Conservation (phyloP, 2,329 filamentous ascomycete genomes). For the Pezicula neosporulosa region DNA sequence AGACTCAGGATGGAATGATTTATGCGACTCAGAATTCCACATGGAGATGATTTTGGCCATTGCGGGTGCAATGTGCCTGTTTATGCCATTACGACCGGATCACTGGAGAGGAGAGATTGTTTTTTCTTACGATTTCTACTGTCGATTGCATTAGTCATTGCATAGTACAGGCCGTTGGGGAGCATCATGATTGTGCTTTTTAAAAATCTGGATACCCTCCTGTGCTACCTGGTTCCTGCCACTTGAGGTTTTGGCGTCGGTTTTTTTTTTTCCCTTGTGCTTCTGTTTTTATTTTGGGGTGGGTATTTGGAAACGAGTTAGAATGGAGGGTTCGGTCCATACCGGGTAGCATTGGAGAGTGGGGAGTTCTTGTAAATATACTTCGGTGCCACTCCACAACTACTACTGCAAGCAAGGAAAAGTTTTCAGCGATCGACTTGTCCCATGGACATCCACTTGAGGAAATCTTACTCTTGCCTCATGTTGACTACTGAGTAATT, state of each 20-base stretch:
- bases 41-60: slow-evolving; percentile 17
- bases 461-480: background rate
- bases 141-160: slow-evolving; percentile 28
- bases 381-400: background rate
- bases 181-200: slow-evolving; percentile 17
- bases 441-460: background rate
- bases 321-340: slow-evolving; percentile 8
- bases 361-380: slow-evolving; percentile 18
- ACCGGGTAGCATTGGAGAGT: slow-evolving; percentile 19
- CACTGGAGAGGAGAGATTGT: slow-evolving; percentile 16
- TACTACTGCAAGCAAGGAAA: slow-evolving; percentile 4
- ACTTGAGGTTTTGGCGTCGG: slow-evolving; percentile 12
- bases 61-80: slow-evolving; percentile 17
- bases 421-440: background rate
- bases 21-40: slow-evolving; percentile 12
- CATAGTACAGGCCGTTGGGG: slow-evolving; percentile 27
- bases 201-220: slow-evolving; percentile 20
- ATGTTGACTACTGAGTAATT: background rate
- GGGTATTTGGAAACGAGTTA: slow-evolving; percentile 17
- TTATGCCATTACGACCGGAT: slow-evolving; percentile 23
- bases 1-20: slow-evolving; percentile 11
- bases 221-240: slow-evolving; percentile 28
- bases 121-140: slow-evolving; percentile 16
- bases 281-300: slow-evolving; percentile 12
- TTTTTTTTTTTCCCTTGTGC: slow-evolving; percentile 10